A percentile compares a stretch with the other conserved stretches of the same genome.
These are phyloP conservation scores for Mrakiaceae sp. DNA, from an alignment of 1,284 basidiomycete genomes.

Conservation along the genomic window DNA sequence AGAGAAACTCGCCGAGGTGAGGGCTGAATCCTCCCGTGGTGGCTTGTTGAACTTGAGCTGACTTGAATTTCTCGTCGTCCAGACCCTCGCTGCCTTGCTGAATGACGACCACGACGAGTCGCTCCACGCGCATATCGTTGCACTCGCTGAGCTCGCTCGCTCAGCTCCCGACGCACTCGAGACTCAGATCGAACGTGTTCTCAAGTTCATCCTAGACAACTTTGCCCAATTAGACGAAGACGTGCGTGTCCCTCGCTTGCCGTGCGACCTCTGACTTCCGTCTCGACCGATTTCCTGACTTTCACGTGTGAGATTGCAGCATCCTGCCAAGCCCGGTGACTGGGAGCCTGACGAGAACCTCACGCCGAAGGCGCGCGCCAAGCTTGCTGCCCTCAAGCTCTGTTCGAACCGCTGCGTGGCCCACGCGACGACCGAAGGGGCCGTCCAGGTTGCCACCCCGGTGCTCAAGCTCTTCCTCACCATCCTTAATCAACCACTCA, in stretches of 20 bases:
- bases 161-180: slow-evolving; percentile 64
- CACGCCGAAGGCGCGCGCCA: slow-evolving; percentile 42
- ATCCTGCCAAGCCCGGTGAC: slow-evolving; percentile 34
- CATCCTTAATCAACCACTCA: slow-evolving; percentile 43
- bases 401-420: slow-evolving; percentile 65
- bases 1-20: slow-evolving; percentile 52
- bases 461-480: slow-evolving; percentile 62
- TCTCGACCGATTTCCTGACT: not conserved
- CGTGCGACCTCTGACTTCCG: not conserved
- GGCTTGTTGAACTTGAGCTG: slow-evolving; percentile 3
- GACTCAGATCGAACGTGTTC: slow-evolving; percentile 57
- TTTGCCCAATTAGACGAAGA: slow-evolving; percentile 45
- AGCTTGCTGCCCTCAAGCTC: slow-evolving; percentile 63
- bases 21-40: slow-evolving; percentile 30
- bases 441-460: slow-evolving; percentile 55
- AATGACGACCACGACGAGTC: slow-evolving; percentile 42
- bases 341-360: slow-evolving; percentile 63
- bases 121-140: slow-evolving; percentile 56
- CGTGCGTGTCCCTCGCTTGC: slow-evolving; percentile 33
- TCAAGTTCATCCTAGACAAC: slow-evolving; percentile 58
- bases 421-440: slow-evolving; percentile 48
- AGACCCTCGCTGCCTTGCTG: slow-evolving; percentile 50
- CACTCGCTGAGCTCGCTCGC: slow-evolving; percentile 62
- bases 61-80: not conserved
- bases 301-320: no score